Conservation (phyloP, 2,329 filamentous ascomycete genomes). For the Talaromyces sp. region DNA sequence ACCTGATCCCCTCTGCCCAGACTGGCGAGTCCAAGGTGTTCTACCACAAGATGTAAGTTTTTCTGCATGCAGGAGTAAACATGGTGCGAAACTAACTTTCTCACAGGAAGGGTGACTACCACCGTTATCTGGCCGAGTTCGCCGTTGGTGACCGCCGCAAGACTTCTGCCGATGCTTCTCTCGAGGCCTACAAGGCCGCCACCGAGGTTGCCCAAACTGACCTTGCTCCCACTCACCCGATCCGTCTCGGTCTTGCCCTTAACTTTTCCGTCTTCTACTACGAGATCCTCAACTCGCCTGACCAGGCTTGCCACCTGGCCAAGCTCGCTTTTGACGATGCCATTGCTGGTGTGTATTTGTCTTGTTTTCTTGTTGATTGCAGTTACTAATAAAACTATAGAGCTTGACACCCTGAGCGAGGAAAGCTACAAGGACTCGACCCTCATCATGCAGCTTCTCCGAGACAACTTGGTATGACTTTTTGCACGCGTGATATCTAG, state of each 20-base stretch:
- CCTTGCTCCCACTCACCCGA: conserved; percentile 85
- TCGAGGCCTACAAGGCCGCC: conserved; percentile 94
- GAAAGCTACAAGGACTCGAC: conserved; percentile 99
- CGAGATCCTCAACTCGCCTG: conserved; percentile 97
- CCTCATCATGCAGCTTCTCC: conserved; percentile 96
- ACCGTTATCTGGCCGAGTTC: conserved; percentile 98
- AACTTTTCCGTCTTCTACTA: conserved; percentile 99
- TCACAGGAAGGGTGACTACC: conserved; percentile 97
- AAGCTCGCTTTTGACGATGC: conserved; percentile 96
- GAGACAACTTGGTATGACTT: conserved; percentile 81
- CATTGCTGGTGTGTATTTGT: conserved; percentile 63
- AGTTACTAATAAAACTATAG: conserved; percentile 42
- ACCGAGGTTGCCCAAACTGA: conserved; percentile 87
- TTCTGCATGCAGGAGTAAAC: no score
- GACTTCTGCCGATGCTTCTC: conserved; percentile 86
- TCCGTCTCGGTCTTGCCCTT: conserved; percentile 83
- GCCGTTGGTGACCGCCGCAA: conserved; percentile 91
- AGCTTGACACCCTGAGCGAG: conserved; percentile 94
- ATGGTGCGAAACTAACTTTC: no score
- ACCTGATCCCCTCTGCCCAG: conserved; percentile 91
- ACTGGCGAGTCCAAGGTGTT: conserved; percentile 99
- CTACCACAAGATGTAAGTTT: conserved; percentile 98
- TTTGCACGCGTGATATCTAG: not conserved
- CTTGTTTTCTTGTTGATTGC: not conserved
- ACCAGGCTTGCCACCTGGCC: conserved; percentile 95